Base-by-base conservation (phyloP, 176 grass and related monocot species). In the Dactylis glomerata region DNA sequence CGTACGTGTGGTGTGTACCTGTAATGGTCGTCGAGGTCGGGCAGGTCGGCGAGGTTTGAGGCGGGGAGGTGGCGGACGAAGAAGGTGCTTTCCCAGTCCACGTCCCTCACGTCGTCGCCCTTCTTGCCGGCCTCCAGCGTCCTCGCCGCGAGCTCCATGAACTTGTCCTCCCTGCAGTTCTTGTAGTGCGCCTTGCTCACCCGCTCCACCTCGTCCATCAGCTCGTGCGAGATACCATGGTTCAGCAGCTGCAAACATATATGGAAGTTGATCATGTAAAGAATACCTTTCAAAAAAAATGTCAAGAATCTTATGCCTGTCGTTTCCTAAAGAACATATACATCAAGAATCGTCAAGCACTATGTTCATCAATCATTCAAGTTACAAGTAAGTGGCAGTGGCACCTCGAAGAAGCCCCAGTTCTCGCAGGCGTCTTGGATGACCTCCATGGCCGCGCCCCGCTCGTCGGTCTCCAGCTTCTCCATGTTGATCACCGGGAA, bases 361-460 rank as follows among this genome's bases (percentile, higher is more conserved):
- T 59, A 59, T 0, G 24, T 13, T 32, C 62, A 37, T 8, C 32
- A 67, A 37, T 34, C 31, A 34, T 65, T 19, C 31, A 7, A n/a
- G 12, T 7, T 22, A 37, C 1, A 67, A 10, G n/a, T 34, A 12
- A 0, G 38, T 26, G 6, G n/a, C 0, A 45, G 75, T 12, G 19
- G 68, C 22, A 99, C 96, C 97, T 99, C 97, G 51, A 99, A 99
- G 90, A 99, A 99, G n/a, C 97, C 97, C 97, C 97, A 99, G 86
- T 96, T 94, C 90, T 99, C 91, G 47, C 93, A 99, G 77, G 93
- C 97, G 16, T 99, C 92, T 16, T 65, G 66, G 64, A 99, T 79
- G 82, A 91, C 24, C 66, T 68, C 90, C 97, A 96, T 96, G 45
- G 91, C 84, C 7, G 44, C 65, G 2, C 10, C 59, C 81, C 82